phyloP scores from a whole-genome alignment of 2,329 filamentous ascomycete species.

The Ilyonectria mors-panacis region DNA sequence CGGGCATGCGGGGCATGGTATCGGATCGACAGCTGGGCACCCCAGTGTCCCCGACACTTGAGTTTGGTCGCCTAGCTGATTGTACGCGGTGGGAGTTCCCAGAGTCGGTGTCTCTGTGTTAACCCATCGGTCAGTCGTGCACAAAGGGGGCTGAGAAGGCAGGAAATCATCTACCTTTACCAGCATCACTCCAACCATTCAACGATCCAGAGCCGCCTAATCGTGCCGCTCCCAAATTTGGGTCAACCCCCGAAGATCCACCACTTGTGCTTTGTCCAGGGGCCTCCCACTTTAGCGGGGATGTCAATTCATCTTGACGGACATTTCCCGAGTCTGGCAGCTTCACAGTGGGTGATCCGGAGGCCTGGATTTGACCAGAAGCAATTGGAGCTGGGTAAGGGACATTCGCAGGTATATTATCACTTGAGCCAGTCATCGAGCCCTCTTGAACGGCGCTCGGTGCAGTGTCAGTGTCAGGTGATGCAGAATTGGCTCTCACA shows the following conservation, averaged over 20 bases:
- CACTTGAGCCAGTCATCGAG: not conserved
- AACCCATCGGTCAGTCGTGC: not conserved
- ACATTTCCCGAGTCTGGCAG: not conserved
- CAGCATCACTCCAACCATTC: not conserved
- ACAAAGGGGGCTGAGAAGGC: too few species aligned
- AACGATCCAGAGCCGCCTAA: not conserved
- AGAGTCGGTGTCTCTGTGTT: not conserved
- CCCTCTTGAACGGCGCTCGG: not conserved
- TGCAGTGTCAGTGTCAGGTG: not conserved
- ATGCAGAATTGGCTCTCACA: constrained; percentile 1
- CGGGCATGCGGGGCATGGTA: constrained; percentile 36
- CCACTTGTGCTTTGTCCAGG: not conserved
- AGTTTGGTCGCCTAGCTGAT: not conserved
- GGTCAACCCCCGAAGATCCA: not conserved
- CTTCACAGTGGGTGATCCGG: not conserved
- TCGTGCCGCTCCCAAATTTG: not conserved
- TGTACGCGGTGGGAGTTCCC: not conserved
- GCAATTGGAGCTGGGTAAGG: not conserved
- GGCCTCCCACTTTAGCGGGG: not conserved
- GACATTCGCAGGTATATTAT: not conserved
- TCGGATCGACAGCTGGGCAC: constrained; percentile 4
- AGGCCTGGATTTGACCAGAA: not conserved
- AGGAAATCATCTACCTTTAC: not conserved
- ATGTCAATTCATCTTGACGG: not conserved
- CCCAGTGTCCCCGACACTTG: not conserved